phyloP scores from a whole-genome alignment of 1,284 basidiomycete species.

The Quambalaria eucalypti region DNA sequence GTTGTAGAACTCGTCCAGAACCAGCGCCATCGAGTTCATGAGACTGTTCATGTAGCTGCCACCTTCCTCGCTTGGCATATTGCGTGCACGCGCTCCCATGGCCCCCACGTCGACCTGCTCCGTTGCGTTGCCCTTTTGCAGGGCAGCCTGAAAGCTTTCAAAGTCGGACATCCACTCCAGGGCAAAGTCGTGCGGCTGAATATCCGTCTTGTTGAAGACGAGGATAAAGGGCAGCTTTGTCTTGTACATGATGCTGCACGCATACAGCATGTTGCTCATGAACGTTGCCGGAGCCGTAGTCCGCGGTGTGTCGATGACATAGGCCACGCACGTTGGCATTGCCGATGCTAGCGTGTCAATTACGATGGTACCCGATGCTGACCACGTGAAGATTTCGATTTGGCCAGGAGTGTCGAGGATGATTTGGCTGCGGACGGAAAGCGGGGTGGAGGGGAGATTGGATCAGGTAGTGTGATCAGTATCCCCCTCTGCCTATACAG shows the following conservation, averaged over 20 bases:
- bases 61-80: conserved; percentile 56
- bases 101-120: conserved; percentile 50
- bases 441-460: not conserved
- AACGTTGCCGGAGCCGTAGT: conserved; percentile 93
- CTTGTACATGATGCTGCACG: conserved; percentile 98
- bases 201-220: conserved; percentile 98
- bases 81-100: conserved; percentile 10
- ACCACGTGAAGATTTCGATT: conserved; percentile 99
- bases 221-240: conserved; percentile 92
- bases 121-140: conserved; percentile 45
- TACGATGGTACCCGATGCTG: conserved; percentile 94
- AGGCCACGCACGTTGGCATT: conserved; percentile 87
- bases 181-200: conserved; percentile 78
- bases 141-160: conserved; percentile 58
- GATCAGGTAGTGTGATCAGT: not conserved
- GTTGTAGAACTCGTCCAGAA: conserved; percentile 97
- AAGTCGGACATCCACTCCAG: conserved; percentile 98
- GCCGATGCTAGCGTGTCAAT: conserved; percentile 93
- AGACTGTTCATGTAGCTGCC: conserved; percentile 97
- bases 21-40: conserved; percentile 98
- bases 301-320: conserved; percentile 93
- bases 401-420: conserved; percentile 96
- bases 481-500: not conserved
- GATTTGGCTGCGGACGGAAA: conserved; percentile 52
- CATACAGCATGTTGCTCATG: conserved; percentile 99